phyloP scores from a whole-genome alignment of 768 basidiomycete genomes.

The Suillus placidus region DNA sequence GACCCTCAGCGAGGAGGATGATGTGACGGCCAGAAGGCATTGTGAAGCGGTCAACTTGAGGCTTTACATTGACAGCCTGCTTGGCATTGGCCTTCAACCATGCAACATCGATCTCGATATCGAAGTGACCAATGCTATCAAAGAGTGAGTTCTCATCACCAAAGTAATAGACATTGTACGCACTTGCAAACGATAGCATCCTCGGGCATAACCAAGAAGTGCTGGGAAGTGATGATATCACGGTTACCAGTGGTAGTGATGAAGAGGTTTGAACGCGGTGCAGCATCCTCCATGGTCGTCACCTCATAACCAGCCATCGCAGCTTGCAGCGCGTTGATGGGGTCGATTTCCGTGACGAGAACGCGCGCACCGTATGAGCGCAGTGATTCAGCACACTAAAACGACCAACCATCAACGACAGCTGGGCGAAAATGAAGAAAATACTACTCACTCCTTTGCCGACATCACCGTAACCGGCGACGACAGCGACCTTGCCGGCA shows the following conservation, averaged over 20 bases:
- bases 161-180: conserved; percentile 33
- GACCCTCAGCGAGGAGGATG: conserved; percentile 97
- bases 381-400: conserved; percentile 95
- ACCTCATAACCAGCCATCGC: conserved; percentile 99
- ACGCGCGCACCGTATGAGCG: conserved; percentile 98
- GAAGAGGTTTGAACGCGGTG: conserved; percentile 85
- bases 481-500: conserved; percentile 98
- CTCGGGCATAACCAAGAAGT: conserved; percentile 94
- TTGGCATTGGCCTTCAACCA: conserved; percentile 96
- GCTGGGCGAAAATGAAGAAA: neutral
- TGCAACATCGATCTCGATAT: conserved; percentile 93
- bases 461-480: conserved; percentile 98
- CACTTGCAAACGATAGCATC: conserved; percentile 99
- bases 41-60: conserved; percentile 98
- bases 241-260: conserved; percentile 99
- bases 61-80: conserved; percentile 88
- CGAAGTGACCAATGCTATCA: conserved; percentile 80
- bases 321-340: conserved; percentile 99
- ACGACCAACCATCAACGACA: conserved; percentile 9
- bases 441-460: conserved; percentile 88
- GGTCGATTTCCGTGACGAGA: conserved; percentile 96
- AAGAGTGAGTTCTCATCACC: conserved; percentile 16
- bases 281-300: conserved; percentile 97
- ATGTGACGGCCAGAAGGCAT: conserved; percentile 92
- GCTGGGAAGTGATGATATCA: conserved; percentile 92